Evolutionary conservation across 148 eudicot genomes (phyloP), one percentile per base, ranked within the genome.

Genomic region (Rhododendron kiyosumense): DNA sequence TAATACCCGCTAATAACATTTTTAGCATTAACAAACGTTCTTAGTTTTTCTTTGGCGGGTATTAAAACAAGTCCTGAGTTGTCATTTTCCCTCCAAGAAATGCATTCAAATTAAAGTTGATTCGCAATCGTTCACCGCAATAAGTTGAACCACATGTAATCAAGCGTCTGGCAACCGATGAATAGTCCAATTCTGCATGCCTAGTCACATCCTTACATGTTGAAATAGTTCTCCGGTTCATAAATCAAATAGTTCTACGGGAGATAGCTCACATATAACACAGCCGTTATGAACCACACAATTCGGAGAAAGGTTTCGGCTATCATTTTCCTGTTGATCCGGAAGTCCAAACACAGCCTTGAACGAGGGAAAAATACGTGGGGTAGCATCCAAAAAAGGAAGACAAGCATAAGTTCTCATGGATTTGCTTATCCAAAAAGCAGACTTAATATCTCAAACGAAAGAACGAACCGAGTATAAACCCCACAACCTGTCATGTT

Each of bases 401-500:
- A 17, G 43, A 36, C 45, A 17, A 36, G 38, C 41, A 75, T 1
- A 34, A 17, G 20, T 36, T 36, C 73, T 6, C 41, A 69, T 26
- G 38, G 78, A 52, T 65, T 83, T 26, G 36, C 32, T 41, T 14
- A 67, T 24, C 43, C 36, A 46, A 83, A 67, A 69, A 46, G 18
- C 12, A 36, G 9, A 82, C 26, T 30, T 43, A 20, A 74, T 65
- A 65, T 83, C 85, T 63, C 54, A 63, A 26, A 83, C 46, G 17
- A 69, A 69, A 11, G 77, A 65, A 78, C 20, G 18, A 17, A 46
- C 43, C 7, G 22, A 28, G 46, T 30, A 65, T 41, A 65, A 83
- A 15, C 85, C 85, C 63, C 83, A 41, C 6, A 41, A 49, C 24
- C 28, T 71, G 79, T 84, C 65, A 71, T 49, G 52, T 83, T 67